A percentile compares a stretch with the other conserved stretches of the same genome.
phyloP scores from a whole-genome alignment of 345 rosid genomes.

The Populus alba region DNA sequence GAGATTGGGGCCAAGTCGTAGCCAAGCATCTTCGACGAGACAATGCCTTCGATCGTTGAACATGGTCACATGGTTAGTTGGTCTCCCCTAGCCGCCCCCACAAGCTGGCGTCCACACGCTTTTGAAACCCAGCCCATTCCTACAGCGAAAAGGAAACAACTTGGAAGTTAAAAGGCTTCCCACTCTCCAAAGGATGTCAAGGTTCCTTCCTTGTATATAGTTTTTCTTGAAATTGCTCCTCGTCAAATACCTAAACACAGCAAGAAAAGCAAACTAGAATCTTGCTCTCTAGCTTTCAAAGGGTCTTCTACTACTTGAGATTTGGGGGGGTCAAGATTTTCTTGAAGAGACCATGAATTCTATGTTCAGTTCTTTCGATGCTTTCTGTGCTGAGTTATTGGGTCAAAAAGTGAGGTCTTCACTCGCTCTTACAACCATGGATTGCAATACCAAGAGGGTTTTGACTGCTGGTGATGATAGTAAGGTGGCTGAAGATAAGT shows the following conservation, averaged over 20 bases:
- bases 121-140: neutral
- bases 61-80: neutral
- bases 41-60: no score
- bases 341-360: conserved; percentile 50
- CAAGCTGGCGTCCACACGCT: neutral
- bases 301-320: neutral
- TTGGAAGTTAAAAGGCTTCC: neutral
- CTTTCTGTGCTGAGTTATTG: conserved; percentile 52
- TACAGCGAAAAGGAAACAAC: neutral
- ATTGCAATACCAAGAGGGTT: neutral
- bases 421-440: conserved; percentile 5
- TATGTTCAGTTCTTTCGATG: conserved; percentile 72
- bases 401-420: conserved; percentile 37
- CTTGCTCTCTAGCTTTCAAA: neutral
- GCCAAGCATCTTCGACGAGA: no score
- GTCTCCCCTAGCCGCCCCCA: neutral
- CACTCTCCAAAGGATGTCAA: neutral
- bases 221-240: neutral
- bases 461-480: neutral
- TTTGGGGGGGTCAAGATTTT: neutral
- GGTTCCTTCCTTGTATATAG: neutral
- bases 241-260: neutral
- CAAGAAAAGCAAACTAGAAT: neutral
- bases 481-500: neutral
- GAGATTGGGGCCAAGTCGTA: no score